Evolutionary conservation across 768 basidiomycete species (phyloP), one percentile per base, ranked within the genome.

Genomic region (Phylloporus sp.): DNA sequence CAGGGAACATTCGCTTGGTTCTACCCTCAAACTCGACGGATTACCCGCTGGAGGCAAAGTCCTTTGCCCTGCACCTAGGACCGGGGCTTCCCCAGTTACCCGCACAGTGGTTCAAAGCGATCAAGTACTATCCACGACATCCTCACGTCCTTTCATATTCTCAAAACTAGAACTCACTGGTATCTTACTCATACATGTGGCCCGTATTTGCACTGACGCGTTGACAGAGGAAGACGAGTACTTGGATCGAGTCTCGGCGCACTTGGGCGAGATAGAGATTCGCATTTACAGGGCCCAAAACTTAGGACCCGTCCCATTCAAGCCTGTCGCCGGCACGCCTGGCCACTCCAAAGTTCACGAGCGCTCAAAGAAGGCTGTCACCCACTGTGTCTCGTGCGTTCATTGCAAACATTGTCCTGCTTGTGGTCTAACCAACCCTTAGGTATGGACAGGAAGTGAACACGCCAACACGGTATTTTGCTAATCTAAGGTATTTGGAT

Each of bases 291-390:
- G 54, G 43, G 52, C 27, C 9, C 22, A 55, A 12, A 1, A 3
- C 10, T n/a, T 45, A 0, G 48, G n/a, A 23, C 5, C 27, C 20
- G 0, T 0, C 13, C 0, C 27, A 11, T 28, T 24, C 26, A 15
- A 7, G n/a, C 2, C 31, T 20, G 9, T 1, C 12, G 5, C 2
- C 4, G 9, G 5, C 9, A 40, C 22, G 4, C 2, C 34, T 1
- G 35, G 47, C 12, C 51, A 60, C 42, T 41, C 45, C 44, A 70
- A 64, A 34, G 42, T 69, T 9, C 67, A 68, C 32, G 69, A 68
- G 22, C 64, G 64, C 24, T 55, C 62, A 24, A 68, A 68, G 55
- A 68, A 68, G 52, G 67, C 62, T 15, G 51, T 70, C 10, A 57
- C 64, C 1, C 64, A 68, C 9, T 60, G 64, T 48, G 56, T 68